Evolutionary conservation across 2,329 filamentous ascomycete species (phyloP).

Genomic region (Coniochaeta sp.): DNA sequence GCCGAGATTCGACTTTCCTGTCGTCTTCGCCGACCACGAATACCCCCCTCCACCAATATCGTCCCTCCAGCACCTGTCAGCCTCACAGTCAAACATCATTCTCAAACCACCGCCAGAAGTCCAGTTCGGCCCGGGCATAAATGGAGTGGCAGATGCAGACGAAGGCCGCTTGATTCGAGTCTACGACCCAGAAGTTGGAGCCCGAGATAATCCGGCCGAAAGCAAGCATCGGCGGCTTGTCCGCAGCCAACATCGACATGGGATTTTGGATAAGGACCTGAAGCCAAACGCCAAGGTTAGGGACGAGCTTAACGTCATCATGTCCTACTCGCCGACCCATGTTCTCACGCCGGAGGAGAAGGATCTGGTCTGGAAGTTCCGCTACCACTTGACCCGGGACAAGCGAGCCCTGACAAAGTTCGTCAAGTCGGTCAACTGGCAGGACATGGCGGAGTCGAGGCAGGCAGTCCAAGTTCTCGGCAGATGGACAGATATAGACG

Average conservation of each 20-base stretch:
- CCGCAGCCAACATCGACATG: constrained; percentile 80
- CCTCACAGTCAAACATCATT: constrained; percentile 60
- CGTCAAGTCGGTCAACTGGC: constrained; percentile 96
- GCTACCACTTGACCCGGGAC: constrained; percentile 87
- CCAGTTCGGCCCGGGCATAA: constrained; percentile 83
- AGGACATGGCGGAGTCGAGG: constrained; percentile 72
- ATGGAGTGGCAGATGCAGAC: constrained; percentile 50
- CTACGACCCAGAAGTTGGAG: constrained; percentile 88
- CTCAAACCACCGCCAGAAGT: constrained; percentile 81
- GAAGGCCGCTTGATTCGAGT: constrained; percentile 65
- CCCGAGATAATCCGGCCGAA: constrained; percentile 87
- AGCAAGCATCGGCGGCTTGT: constrained; percentile 90
- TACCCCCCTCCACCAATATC: constrained; percentile 82
- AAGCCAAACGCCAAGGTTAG: constrained; percentile 94
- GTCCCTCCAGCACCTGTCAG: constrained; percentile 56
- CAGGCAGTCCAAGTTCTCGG: constrained; percentile 85
- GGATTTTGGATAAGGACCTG: constrained; percentile 88
- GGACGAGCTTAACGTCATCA: constrained; percentile 85
- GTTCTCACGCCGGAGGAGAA: constrained; percentile 84
- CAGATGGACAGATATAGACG: constrained; percentile 94
- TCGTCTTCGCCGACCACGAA: constrained; percentile 91
- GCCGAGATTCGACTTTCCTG: constrained; percentile 88
- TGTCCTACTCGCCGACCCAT: constrained; percentile 89
- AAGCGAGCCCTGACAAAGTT: constrained; percentile 94
- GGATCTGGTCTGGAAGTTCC: constrained; percentile 94